These are phyloP conservation scores for Trichoderma koningii DNA, from an alignment of 2,329 filamentous ascomycete species.

Conservation along the genomic window DNA sequence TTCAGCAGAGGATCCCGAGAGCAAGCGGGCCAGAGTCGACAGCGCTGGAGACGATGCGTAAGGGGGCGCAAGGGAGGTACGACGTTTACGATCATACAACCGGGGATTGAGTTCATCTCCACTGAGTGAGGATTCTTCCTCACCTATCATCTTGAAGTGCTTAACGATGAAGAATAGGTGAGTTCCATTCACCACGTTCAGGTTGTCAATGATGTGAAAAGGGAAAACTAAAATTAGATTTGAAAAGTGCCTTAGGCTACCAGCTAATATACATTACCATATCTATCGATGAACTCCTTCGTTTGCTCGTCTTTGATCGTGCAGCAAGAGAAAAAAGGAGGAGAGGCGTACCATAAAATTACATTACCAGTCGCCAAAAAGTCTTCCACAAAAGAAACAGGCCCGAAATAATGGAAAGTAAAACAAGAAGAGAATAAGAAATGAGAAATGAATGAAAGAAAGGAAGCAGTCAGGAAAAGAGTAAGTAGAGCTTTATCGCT, in stretches of 20 bases:
- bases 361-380: neutral
- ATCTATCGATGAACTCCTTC: conserved; percentile 8
- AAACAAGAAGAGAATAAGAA: neutral
- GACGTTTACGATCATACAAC: conserved; percentile 32
- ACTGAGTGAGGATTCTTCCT: neutral
- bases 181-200: neutral
- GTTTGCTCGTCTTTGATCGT: neutral
- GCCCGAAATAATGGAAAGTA: no score
- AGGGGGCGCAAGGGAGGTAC: conserved; percentile 20
- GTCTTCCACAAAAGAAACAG: neutral
- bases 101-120: conserved; percentile 28
- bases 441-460: neutral
- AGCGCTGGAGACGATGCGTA: neutral
- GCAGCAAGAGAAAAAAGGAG: neutral
- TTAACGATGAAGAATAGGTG: neutral
- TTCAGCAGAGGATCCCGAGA: conserved; percentile 47
- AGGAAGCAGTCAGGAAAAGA: neutral
- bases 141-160: neutral
- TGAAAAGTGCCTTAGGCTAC: conserved; percentile 10
- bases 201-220: neutral
- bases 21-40: conserved; percentile 50
- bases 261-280: conserved; percentile 8
- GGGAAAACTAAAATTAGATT: conserved; percentile 19
- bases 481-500: neutral
- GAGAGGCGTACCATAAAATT: neutral